Evolutionary conservation across 805 yeast species (phyloP).

Genomic region (Pichia deserticola): DNA sequence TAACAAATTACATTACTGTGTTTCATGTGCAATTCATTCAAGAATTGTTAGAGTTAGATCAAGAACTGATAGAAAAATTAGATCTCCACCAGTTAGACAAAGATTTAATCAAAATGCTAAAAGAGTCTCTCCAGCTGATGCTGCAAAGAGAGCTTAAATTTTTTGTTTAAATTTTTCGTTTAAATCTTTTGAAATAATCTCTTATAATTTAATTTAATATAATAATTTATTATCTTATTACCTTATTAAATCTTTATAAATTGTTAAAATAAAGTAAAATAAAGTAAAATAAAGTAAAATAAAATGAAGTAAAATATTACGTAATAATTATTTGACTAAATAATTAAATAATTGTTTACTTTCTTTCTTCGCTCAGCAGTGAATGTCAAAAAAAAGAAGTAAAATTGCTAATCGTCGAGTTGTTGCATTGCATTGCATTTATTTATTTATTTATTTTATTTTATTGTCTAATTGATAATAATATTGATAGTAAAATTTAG

Average conservation of each 20-base stretch:
- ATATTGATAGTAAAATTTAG: too few species aligned
- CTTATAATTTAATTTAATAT: not conserved
- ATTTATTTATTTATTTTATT: too few species aligned
- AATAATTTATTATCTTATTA: not conserved
- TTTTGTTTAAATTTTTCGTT: constrained; percentile 14
- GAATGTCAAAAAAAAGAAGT: too few species aligned
- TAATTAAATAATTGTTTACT: too few species aligned
- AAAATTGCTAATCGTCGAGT: too few species aligned
- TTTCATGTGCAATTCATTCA: constrained; percentile 99
- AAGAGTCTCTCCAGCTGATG: constrained; percentile 94
- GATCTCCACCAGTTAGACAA: constrained; percentile 99
- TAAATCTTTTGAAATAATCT: not conserved
- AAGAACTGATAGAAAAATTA: constrained; percentile 95
- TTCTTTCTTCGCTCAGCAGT: too few species aligned
- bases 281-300: too few species aligned
- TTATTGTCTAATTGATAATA: too few species aligned
- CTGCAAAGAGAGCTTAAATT: constrained; percentile 82
- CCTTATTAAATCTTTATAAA: not conserved
- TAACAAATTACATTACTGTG: constrained; percentile 99
- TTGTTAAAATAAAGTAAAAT: too few species aligned
- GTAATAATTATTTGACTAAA: too few species aligned
- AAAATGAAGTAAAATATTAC: too few species aligned
- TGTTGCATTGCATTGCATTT: too few species aligned
- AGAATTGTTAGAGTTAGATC: constrained; percentile 99
- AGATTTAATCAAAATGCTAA: constrained; percentile 88